These are phyloP conservation scores for Eragrostis curvula DNA, from an alignment of 176 grass and related monocot genomes.

Conservation along the genomic window DNA sequence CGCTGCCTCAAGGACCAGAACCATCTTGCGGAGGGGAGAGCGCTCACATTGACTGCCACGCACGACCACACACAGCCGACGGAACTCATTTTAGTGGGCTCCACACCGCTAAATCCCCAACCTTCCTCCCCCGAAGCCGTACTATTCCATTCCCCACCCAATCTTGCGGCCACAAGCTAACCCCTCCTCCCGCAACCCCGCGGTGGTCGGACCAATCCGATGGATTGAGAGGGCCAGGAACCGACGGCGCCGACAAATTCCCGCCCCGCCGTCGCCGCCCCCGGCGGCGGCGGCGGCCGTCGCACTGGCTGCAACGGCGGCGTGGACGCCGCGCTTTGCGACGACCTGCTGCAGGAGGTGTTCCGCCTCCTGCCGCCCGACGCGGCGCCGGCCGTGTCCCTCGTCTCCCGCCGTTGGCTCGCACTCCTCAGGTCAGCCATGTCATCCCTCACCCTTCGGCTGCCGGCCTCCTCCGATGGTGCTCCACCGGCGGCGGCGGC, in stretches of 20 bases:
- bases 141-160: constrained; percentile 32
- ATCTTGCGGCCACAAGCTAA: constrained; percentile 35
- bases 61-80: constrained; percentile 13
- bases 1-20: no score
- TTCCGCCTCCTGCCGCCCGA: constrained; percentile 62
- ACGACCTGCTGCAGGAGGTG: constrained; percentile 89
- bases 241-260: constrained; percentile 40
- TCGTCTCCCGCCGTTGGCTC: constrained; percentile 88
- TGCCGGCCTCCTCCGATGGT: constrained; percentile 40
- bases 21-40: no score
- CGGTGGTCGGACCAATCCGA: neutral
- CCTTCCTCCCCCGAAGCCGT: neutral
- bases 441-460: constrained; percentile 58
- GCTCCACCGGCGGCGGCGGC: neutral
- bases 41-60: constrained; percentile 16
- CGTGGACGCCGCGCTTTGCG: constrained; percentile 72
- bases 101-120: neutral
- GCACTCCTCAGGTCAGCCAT: constrained; percentile 66
- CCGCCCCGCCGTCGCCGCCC: constrained; percentile 16
- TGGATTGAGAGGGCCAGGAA: constrained; percentile 20
- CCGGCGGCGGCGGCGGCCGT: constrained; percentile 4
- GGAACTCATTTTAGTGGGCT: neutral
- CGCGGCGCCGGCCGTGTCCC: constrained; percentile 63
- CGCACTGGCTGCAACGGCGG: constrained; percentile 10
- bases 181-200: constrained; percentile 2